Conservation (phyloP, 2,329 filamentous ascomycete species). For the Calonectria leucothoes region DNA sequence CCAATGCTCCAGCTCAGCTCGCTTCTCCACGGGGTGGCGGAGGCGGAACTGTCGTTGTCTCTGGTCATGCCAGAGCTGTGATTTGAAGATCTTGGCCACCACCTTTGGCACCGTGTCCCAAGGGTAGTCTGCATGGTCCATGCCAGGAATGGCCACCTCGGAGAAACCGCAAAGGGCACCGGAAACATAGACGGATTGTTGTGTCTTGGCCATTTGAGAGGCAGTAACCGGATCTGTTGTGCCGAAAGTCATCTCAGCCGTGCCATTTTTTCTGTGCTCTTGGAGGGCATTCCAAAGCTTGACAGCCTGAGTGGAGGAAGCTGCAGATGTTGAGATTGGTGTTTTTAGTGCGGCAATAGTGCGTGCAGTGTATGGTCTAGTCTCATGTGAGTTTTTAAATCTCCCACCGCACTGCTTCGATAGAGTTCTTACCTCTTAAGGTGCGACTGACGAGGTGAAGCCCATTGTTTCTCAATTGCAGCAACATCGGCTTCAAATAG, state of each 20-base stretch:
- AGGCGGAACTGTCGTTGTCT: conserved; percentile 52
- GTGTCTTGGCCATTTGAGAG: conserved; percentile 45
- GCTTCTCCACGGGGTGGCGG: conserved; percentile 42
- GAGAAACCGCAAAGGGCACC: conserved; percentile 53
- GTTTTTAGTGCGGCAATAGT: conserved; percentile 49
- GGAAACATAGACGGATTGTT: conserved; percentile 52
- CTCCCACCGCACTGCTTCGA: neutral
- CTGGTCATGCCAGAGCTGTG: conserved; percentile 54
- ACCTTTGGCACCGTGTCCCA: conserved; percentile 55
- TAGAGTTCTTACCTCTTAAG: conserved; percentile 35
- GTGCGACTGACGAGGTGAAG: conserved; percentile 41
- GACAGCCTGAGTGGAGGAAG: conserved; percentile 46
- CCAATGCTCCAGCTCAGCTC: conserved; percentile 48
- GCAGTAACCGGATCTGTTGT: conserved; percentile 50
- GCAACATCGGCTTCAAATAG: conserved; percentile 47
- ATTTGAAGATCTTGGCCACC: conserved; percentile 53
- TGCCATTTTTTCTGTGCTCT: conserved; percentile 47
- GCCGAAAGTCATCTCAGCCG: conserved; percentile 51
- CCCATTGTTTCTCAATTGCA: conserved; percentile 50
- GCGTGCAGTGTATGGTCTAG: conserved; percentile 31
- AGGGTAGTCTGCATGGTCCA: conserved; percentile 56
- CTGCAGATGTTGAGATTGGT: conserved; percentile 41
- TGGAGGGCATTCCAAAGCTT: conserved; percentile 52
- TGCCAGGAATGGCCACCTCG: conserved; percentile 50
- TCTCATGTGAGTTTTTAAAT: neutral